Conservation (phyloP, 208 protist genomes). For the Acanthamoeba sp. region DNA sequence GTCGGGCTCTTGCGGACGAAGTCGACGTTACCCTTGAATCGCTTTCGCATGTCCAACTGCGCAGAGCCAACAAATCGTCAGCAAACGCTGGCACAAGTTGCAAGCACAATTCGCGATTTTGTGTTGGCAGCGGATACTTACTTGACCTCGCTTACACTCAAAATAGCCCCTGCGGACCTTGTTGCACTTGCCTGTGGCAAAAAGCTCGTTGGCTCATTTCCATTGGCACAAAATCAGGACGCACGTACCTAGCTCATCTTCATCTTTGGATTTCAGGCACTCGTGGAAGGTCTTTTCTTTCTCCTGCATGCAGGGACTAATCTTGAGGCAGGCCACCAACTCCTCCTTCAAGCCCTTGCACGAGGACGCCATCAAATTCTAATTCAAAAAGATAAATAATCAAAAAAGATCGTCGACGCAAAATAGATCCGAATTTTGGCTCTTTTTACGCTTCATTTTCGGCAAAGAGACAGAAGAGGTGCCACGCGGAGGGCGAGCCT, state of each 20-base stretch:
- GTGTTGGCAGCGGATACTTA: neutral
- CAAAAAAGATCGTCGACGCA: neutral
- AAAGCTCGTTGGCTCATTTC: neutral
- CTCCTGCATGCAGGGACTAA: constrained; percentile 57
- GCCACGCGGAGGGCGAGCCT: neutral
- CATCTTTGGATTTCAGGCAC: constrained; percentile 58
- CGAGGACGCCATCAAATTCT: constrained; percentile 54
- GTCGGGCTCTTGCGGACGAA: neutral
- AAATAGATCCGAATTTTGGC: neutral
- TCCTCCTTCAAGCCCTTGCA: constrained; percentile 58
- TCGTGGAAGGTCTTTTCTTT: constrained; percentile 46
- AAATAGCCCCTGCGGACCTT: neutral
- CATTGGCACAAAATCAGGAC: neutral
- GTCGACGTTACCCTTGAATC: constrained; percentile 55
- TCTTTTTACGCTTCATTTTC: constrained; percentile 36
- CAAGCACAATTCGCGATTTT: neutral
- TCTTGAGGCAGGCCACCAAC: constrained; percentile 61
- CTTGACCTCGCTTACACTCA: constrained; percentile 52
- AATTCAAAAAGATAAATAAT: neutral
- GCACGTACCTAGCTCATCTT: neutral
- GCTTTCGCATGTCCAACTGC: constrained; percentile 67
- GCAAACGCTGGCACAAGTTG: neutral
- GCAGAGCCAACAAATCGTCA: neutral
- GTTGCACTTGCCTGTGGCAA: neutral
- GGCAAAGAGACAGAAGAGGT: neutral